phyloP scores from a whole-genome alignment of 441 rosid genomes.

The Syzygium malaccense region DNA sequence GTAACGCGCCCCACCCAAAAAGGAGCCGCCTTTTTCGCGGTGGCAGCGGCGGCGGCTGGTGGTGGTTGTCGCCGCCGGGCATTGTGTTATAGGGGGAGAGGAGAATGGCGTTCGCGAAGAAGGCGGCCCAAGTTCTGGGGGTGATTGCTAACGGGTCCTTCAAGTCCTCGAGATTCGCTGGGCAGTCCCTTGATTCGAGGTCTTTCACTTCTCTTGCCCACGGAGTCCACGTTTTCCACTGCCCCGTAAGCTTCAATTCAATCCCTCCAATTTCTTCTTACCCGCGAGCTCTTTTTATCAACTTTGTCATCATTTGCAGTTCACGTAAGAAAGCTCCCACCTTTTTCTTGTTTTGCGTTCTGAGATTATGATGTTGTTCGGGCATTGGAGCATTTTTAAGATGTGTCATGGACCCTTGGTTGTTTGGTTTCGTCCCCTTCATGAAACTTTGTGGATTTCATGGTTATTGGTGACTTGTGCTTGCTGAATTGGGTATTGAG shows the following conservation, averaged over 20 bases:
- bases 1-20: background rate
- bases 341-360: background rate
- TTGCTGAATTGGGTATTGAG: background rate
- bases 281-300: background rate
- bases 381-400: background rate
- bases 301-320: background rate
- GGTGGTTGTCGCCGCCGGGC: background rate
- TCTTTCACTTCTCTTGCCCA: conserved; percentile 40
- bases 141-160: conserved; percentile 40
- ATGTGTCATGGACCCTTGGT: background rate
- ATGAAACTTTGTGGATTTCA: background rate
- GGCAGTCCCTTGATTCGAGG: conserved; percentile 36
- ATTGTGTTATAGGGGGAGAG: background rate
- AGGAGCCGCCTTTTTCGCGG: background rate
- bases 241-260: conserved; percentile 48
- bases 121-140: conserved; percentile 20
- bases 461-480: background rate
- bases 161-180: conserved; percentile 27
- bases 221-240: conserved; percentile 90
- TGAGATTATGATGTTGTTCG: background rate
- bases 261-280: background rate
- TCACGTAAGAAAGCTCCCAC: background rate
- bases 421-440: background rate
- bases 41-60: background rate
- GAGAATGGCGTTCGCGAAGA: background rate